Evolutionary conservation across 495 filamentous ascomycete species (phyloP).

Genomic region (Aspergillus sclerotioniger): DNA sequence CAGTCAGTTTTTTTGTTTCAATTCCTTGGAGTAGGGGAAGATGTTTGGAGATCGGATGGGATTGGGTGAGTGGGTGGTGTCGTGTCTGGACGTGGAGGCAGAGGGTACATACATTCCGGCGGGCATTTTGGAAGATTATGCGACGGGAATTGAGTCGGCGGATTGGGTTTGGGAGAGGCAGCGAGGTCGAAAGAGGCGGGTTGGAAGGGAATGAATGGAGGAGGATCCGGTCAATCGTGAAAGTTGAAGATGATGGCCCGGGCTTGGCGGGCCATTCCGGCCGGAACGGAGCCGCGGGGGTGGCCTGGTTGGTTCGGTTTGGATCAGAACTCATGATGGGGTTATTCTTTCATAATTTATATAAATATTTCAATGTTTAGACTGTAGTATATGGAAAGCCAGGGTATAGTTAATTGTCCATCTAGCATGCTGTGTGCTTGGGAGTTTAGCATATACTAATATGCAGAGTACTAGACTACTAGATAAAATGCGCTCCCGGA

Average conservation of each 20-base stretch:
- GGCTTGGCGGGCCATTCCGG: neutral
- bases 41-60: neutral
- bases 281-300: neutral
- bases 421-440: too few relatives aligned
- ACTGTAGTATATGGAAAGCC: too few relatives aligned
- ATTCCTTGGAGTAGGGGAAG: neutral
- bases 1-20: slow-evolving; percentile 4
- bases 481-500: too few relatives aligned
- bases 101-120: slow-evolving; percentile 41
- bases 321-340: too few relatives aligned
- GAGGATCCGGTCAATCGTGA: neutral
- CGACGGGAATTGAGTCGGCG: neutral
- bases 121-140: slow-evolving; percentile 27
- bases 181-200: neutral
- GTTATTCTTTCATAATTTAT: too few relatives aligned
- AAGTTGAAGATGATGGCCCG: neutral
- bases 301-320: neutral
- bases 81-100: neutral
- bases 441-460: too few relatives aligned
- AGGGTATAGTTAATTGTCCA: too few relatives aligned
- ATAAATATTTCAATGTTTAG: too few relatives aligned
- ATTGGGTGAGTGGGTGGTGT: neutral
- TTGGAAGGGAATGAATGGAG: neutral
- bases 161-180: neutral
- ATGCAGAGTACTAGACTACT: too few relatives aligned